Conservation (phyloP, 2,329 filamentous ascomycete species). For the Sphaerulina musiva region DNA sequence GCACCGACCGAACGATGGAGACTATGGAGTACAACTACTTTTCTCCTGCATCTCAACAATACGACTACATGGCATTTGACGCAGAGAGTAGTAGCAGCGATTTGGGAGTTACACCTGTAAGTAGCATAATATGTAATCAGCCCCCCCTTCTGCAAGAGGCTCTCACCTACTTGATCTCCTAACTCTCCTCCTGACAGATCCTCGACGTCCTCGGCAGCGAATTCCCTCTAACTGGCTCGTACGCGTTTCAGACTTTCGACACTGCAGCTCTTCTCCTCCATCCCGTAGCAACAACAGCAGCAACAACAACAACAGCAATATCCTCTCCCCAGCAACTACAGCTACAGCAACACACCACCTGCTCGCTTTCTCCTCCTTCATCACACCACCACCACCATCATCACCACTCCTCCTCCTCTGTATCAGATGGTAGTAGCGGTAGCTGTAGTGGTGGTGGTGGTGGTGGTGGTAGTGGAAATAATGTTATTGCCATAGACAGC, state of each 20-base stretch:
- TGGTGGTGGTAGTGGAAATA: too few relatives aligned
- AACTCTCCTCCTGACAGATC: conserved; percentile 16
- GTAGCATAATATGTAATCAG: neutral
- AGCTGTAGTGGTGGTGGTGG: too few relatives aligned
- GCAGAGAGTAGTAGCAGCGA: conserved; percentile 36
- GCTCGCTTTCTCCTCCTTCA: conserved; percentile 24
- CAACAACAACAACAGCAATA: too few relatives aligned
- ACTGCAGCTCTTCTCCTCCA: neutral
- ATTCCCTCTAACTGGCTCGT: conserved; percentile 14
- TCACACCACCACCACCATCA: conserved; percentile 13
- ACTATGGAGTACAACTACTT: conserved; percentile 55
- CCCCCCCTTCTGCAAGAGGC: too few relatives aligned
- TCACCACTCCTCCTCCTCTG: conserved; percentile 11
- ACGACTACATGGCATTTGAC: conserved; percentile 38
- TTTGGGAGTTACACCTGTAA: conserved; percentile 34
- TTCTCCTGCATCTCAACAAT: conserved; percentile 41
- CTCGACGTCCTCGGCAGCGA: conserved; percentile 22
- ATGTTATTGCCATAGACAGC: too few relatives aligned
- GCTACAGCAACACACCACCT: neutral
- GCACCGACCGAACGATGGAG: conserved; percentile 18
- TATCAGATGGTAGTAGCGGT: conserved; percentile 24
- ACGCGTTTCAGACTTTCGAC: conserved; percentile 17
- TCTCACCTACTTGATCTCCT: neutral
- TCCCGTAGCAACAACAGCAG: too few relatives aligned
- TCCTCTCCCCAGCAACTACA: conserved; percentile 13